Conservation (phyloP, 495 filamentous ascomycete genomes). For the Penicillium fimorum region DNA sequence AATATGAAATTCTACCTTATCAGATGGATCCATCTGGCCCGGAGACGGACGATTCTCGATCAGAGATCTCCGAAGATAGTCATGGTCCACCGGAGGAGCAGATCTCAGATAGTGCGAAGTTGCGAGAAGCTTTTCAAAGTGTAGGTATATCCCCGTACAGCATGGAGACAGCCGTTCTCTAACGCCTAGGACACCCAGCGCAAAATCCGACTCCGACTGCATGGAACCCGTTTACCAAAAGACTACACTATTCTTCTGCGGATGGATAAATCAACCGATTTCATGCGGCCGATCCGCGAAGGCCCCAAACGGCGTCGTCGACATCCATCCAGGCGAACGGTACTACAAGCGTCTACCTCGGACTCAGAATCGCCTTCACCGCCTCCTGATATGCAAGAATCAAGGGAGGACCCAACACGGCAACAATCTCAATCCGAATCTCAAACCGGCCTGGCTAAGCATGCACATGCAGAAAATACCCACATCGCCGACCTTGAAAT, state of each 20-base stretch:
- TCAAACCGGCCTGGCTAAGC: constrained; percentile 4
- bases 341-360: constrained; percentile 21
- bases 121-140: constrained; percentile 52
- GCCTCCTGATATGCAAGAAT: not conserved
- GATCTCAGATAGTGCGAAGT: constrained; percentile 53
- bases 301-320: constrained; percentile 33
- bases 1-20: constrained; percentile 57
- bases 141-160: constrained; percentile 23
- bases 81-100: constrained; percentile 5
- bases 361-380: constrained; percentile 14
- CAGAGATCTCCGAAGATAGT: constrained; percentile 23
- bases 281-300: constrained; percentile 22
- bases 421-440: not conserved
- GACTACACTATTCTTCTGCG: constrained; percentile 60
- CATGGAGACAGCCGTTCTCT: not conserved
- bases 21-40: constrained; percentile 29
- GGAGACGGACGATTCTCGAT: constrained; percentile 46
- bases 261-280: constrained; percentile 49
- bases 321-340: not conserved
- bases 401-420: not conserved
- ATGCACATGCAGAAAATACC: constrained; percentile 11
- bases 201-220: constrained; percentile 61
- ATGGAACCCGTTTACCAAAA: constrained; percentile 56
- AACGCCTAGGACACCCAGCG: constrained; percentile 25
- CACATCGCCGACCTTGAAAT: constrained; percentile 44